Evolutionary conservation across 345 rosid genomes (phyloP).

Genomic region (Eutrema heterophyllum): DNA sequence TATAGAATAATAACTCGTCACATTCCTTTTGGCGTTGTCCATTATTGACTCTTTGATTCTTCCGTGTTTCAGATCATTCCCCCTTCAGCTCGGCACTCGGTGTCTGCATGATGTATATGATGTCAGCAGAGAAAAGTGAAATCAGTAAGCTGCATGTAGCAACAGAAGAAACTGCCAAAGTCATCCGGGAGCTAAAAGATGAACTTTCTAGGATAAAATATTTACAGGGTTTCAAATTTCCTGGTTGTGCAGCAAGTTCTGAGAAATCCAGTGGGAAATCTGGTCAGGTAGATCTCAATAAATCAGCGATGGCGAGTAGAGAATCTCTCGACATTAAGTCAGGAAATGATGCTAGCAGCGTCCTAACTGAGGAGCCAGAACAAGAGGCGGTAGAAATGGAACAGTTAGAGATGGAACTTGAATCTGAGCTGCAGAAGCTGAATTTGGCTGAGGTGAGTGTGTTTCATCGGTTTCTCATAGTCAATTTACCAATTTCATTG

Average conservation of each 20-base stretch:
- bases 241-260: slow-evolving; percentile 23
- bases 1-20: neutral
- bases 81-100: slow-evolving; percentile 61
- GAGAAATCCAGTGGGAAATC: slow-evolving; percentile 20
- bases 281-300: slow-evolving; percentile 11
- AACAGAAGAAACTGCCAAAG: slow-evolving; percentile 66
- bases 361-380: slow-evolving; percentile 77
- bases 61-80: slow-evolving; percentile 45
- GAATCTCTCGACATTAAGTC: slow-evolving; percentile 28
- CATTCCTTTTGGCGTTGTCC: neutral
- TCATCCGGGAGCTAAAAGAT: slow-evolving; percentile 60
- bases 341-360: slow-evolving; percentile 60
- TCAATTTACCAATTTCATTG: neutral
- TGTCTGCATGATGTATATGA: slow-evolving; percentile 73
- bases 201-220: slow-evolving; percentile 55
- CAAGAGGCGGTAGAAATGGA: slow-evolving; percentile 56
- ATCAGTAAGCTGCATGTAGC: slow-evolving; percentile 53
- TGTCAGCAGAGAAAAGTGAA: slow-evolving; percentile 70
- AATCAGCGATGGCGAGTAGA: slow-evolving; percentile 24
- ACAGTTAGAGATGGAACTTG: slow-evolving; percentile 75
- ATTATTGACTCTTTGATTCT: neutral
- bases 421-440: slow-evolving; percentile 73
- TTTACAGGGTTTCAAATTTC: slow-evolving; percentile 19
- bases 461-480: neutral
- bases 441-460: slow-evolving; percentile 42